phyloP scores from a whole-genome alignment of 257 asterid genomes.

The Solanum bulbocastanum region DNA sequence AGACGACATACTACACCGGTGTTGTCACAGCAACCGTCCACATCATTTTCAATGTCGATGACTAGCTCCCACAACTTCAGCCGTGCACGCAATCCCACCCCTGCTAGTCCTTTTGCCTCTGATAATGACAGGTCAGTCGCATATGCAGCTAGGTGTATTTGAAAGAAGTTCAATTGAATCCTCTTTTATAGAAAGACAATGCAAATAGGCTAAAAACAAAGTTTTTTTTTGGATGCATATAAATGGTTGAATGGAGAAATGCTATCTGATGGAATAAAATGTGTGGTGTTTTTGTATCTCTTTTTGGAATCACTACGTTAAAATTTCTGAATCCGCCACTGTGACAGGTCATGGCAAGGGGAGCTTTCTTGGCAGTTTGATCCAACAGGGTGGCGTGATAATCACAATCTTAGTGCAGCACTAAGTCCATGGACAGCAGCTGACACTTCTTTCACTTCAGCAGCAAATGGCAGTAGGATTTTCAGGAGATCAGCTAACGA shows the following conservation, averaged over 20 bases:
- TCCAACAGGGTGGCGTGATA: conserved; percentile 51
- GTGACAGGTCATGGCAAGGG: conserved; percentile 55
- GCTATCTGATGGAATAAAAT: background rate
- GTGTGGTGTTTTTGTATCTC: background rate
- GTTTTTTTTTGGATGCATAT: background rate
- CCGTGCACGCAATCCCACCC: conserved; percentile 24
- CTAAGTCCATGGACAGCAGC: conserved; percentile 45
- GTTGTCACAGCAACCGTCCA: conserved; percentile 18
- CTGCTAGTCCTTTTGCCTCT: conserved; percentile 52
- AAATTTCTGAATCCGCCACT: background rate
- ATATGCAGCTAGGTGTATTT: background rate
- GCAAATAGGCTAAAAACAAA: background rate
- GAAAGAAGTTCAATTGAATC: background rate
- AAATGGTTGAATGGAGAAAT: background rate
- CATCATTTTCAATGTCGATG: conserved; percentile 40
- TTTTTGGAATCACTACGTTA: background rate
- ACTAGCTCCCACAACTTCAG: conserved; percentile 25
- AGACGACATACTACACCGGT: conserved; percentile 40
- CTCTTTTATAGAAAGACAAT: background rate
- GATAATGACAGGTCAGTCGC: conserved; percentile 37
- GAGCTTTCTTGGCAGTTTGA: conserved; percentile 71
- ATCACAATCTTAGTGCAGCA: conserved; percentile 44
- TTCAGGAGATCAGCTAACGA: conserved; percentile 60
- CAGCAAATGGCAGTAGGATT: conserved; percentile 15
- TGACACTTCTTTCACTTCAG: conserved; percentile 21